Percentiles rank a stretch among this genome's conserved stretches.
Conservation (phyloP, 2,329 filamentous ascomycete species). For the Claviceps paspali region DNA sequence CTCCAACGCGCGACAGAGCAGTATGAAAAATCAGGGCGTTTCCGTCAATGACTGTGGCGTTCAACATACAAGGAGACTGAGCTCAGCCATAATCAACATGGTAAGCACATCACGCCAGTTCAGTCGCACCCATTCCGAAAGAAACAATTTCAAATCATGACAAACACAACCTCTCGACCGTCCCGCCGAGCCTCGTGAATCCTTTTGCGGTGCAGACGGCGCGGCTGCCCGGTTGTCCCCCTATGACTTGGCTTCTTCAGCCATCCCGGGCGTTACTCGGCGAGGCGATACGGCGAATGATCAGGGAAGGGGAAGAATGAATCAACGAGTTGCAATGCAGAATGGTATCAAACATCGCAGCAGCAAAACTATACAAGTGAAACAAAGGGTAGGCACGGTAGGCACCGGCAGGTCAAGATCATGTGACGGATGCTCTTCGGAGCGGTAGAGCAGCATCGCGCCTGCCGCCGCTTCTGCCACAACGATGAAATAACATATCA, state of each 20-base stretch:
- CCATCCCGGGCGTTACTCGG: neutral
- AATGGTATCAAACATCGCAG: too few relatives aligned
- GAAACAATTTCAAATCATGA: slow-evolving; percentile 10
- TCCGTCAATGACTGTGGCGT: neutral
- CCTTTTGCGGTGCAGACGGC: slow-evolving; percentile 9
- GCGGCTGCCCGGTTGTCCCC: slow-evolving; percentile 5
- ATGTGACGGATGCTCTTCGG: too few relatives aligned
- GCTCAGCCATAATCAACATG: slow-evolving; percentile 34
- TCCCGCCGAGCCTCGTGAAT: slow-evolving; percentile 1
- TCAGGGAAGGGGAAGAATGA: too few relatives aligned
- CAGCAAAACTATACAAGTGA: too few relatives aligned
- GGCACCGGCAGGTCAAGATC: too few relatives aligned
- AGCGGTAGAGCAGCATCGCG: too few relatives aligned
- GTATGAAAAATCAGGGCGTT: neutral
- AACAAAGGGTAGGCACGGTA: too few relatives aligned
- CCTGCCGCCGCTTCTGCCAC: too few relatives aligned
- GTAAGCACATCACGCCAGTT: slow-evolving; percentile 45
- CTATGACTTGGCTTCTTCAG: neutral
- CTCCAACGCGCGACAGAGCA: neutral
- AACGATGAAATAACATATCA: too few relatives aligned
- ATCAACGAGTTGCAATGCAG: too few relatives aligned
- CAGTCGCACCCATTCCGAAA: slow-evolving; percentile 36
- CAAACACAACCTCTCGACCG: neutral
- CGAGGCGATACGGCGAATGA: too few relatives aligned
- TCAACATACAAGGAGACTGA: slow-evolving; percentile 16